These are phyloP conservation scores for Chimonanthus praecox DNA, from an alignment of 164 flowering plant species.

Conservation along the genomic window DNA sequence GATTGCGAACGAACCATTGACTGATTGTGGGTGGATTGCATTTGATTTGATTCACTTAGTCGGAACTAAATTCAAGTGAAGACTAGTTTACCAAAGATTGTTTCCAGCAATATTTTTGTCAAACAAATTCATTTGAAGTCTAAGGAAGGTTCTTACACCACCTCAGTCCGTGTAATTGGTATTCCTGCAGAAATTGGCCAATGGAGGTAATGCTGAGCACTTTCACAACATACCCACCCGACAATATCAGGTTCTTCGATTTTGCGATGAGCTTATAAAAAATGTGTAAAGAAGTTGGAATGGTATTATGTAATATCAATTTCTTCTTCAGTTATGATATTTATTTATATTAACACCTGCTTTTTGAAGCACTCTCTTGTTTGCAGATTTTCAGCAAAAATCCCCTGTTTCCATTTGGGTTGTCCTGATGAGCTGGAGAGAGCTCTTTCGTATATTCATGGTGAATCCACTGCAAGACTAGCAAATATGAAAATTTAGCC, in stretches of 20 bases:
- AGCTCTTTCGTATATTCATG: constrained; percentile 32
- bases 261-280: constrained; percentile 37
- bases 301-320: constrained; percentile 48
- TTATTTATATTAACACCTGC: not conserved
- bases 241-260: constrained; percentile 7
- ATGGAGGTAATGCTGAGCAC: no score
- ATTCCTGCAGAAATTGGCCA: no score
- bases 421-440: constrained; percentile 36
- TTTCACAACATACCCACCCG: no score
- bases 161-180: no score
- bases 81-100: no score
- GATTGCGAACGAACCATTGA: no score
- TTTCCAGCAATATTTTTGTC: no score
- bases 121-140: no score
- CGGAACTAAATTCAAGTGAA: no score
- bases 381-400: constrained; percentile 9
- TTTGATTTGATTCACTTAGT: no score
- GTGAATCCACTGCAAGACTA: constrained; percentile 10
- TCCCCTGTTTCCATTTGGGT: constrained; percentile 42
- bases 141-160: no score
- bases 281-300: constrained; percentile 69
- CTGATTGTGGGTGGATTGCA: no score
- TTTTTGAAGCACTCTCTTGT: not conserved
- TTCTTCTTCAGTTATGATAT: not conserved
- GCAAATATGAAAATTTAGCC: not conserved